Conservation (phyloP, 1,284 basidiomycete species). For the Rhizopogon parksii region DNA sequence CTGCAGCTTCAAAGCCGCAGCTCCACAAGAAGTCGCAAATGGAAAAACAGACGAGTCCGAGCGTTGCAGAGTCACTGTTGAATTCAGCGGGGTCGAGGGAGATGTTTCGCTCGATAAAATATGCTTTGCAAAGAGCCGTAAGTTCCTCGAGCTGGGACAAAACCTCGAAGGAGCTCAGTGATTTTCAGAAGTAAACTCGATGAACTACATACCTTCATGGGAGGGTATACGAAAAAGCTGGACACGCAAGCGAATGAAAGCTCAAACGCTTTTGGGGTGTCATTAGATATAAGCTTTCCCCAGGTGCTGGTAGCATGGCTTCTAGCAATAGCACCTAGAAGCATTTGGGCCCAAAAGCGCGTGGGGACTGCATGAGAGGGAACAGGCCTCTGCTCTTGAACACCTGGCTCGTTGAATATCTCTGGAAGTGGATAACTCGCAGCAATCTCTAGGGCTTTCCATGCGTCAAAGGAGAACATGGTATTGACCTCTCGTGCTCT, state of each 20-base stretch:
- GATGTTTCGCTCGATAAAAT: conserved; percentile 25
- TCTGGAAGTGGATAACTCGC: conserved; percentile 29
- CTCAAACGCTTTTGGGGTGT: conserved; percentile 35
- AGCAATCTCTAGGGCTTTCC: conserved; percentile 44
- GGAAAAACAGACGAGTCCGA: conserved; percentile 27
- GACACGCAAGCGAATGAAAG: conserved; percentile 46
- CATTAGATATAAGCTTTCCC: conserved; percentile 23
- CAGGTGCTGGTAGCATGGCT: conserved; percentile 38
- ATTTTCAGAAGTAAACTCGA: neutral
- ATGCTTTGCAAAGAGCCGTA: conserved; percentile 33
- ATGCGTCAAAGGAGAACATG: conserved; percentile 42
- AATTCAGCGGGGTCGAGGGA: conserved; percentile 21
- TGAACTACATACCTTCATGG: conserved; percentile 32
- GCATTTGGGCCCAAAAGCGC: conserved; percentile 47
- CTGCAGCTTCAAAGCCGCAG: conserved; percentile 36
- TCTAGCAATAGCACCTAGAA: conserved; percentile 40
- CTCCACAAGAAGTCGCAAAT: conserved; percentile 44
- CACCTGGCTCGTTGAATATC: conserved; percentile 22
- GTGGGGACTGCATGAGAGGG: conserved; percentile 37
- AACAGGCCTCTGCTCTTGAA: conserved; percentile 13
- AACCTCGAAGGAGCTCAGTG: conserved; percentile 26
- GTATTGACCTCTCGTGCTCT: conserved; percentile 31
- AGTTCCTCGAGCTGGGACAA: conserved; percentile 35
- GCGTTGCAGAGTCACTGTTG: conserved; percentile 21
- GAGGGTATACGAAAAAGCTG: conserved; percentile 45